Percentiles rank a stretch among this genome's conserved stretches.
These are phyloP conservation scores for Ensete ventricosum DNA, from an alignment of 176 grass and related monocot genomes.

Conservation along the genomic window DNA sequence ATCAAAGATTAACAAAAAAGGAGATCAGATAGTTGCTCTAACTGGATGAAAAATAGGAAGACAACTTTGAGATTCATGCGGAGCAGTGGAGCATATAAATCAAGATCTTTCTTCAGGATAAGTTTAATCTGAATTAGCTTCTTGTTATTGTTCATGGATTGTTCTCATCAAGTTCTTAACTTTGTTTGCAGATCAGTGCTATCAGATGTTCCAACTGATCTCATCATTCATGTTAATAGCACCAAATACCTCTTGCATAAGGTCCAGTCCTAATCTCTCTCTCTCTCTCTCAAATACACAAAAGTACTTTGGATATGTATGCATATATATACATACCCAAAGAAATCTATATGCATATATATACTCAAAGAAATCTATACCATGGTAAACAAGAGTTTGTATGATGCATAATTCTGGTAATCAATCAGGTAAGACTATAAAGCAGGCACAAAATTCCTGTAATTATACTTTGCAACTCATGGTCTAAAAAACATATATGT, in stretches of 20 bases:
- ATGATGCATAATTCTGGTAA: too few species aligned
- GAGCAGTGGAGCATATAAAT: too few species aligned
- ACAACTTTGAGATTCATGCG: not conserved
- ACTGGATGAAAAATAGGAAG: too few species aligned
- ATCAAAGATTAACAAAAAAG: not conserved
- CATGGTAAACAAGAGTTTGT: too few species aligned
- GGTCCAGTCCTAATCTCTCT: constrained; percentile 26
- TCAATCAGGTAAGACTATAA: too few species aligned
- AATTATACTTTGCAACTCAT: too few species aligned
- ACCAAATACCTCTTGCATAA: constrained; percentile 91
- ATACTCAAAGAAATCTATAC: too few species aligned
- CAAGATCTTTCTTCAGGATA: not conserved
- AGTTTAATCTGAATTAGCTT: not conserved
- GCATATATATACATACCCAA: not conserved
- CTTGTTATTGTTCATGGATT: not conserved
- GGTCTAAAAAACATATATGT: too few species aligned
- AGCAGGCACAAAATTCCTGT: too few species aligned
- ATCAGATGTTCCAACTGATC: constrained; percentile 77
- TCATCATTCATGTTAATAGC: constrained; percentile 79
- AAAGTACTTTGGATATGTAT: not conserved
- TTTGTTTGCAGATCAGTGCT: constrained; percentile 58
- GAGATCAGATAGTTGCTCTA: not conserved
- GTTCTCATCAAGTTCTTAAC: not conserved
- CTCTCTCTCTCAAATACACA: not conserved
- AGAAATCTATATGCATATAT: too few species aligned